A percentile compares a stretch with the other conserved stretches of the same genome.
Conservation (phyloP, 2,329 filamentous ascomycete genomes). For the Fusarium coffeatum region DNA sequence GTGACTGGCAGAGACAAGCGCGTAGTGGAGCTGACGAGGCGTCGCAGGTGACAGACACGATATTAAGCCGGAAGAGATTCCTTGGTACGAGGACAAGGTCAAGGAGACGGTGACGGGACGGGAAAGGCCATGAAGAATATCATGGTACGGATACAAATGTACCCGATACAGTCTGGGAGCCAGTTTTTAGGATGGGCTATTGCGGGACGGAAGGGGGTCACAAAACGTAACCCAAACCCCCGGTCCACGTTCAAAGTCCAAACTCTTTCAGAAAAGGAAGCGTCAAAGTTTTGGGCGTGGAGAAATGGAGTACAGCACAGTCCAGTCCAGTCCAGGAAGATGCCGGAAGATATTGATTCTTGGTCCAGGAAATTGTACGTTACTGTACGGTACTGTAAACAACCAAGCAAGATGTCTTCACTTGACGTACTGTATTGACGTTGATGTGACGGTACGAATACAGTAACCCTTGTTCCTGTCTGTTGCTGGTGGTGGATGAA, state of each 20-base stretch:
- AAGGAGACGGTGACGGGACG: slow-evolving; percentile 29
- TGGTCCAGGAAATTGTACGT: not conserved
- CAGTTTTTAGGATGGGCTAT: slow-evolving; percentile 35
- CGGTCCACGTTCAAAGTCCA: slow-evolving; percentile 24
- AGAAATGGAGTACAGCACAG: slow-evolving; percentile 14
- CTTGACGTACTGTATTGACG: slow-evolving; percentile 24
- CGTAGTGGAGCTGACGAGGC: slow-evolving; percentile 45
- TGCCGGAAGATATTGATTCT: slow-evolving; percentile 29
- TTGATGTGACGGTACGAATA: slow-evolving; percentile 30
- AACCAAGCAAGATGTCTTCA: slow-evolving; percentile 26
- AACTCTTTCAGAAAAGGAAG: slow-evolving; percentile 29
- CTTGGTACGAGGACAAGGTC: slow-evolving; percentile 39
- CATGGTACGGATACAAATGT: slow-evolving; percentile 16
- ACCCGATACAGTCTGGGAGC: slow-evolving; percentile 35
- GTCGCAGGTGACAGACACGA: slow-evolving; percentile 50
- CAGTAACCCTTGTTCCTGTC: slow-evolving; percentile 2
- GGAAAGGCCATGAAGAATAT: slow-evolving; percentile 13
- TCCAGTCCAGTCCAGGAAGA: slow-evolving; percentile 28
- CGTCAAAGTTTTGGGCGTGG: slow-evolving; percentile 40
- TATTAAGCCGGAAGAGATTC: slow-evolving; percentile 51
- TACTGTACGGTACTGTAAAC: not conserved
- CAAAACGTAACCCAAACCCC: slow-evolving; percentile 40
- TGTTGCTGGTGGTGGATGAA: slow-evolving; percentile 7
- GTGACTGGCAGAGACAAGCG: slow-evolving; percentile 45
- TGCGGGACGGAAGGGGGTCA: slow-evolving; percentile 43